Percentiles rank a stretch among this genome's conserved stretches.
Evolutionary conservation across 2,329 filamentous ascomycete genomes (phyloP).

Genomic region (Coleophoma crateriformis): DNA sequence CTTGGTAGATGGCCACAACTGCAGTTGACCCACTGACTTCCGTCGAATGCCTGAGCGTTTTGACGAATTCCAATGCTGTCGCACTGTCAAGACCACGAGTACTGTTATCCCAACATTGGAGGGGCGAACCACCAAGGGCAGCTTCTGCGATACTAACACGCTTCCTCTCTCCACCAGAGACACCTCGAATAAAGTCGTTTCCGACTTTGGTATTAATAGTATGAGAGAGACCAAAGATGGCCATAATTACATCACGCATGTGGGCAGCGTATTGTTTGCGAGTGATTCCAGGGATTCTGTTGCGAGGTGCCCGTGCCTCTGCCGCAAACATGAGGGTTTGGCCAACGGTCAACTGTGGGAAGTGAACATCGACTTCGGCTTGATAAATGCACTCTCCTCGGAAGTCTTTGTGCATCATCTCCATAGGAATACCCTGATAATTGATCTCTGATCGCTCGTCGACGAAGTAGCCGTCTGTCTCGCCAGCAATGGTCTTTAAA

Average conservation of each 20-base stretch:
- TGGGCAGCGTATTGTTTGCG: constrained; percentile 48
- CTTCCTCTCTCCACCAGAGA: constrained; percentile 69
- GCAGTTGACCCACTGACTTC: constrained; percentile 59
- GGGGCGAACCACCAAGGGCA: constrained; percentile 49
- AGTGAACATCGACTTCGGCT: constrained; percentile 70
- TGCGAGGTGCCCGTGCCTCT: constrained; percentile 60
- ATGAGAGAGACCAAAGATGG: constrained; percentile 68
- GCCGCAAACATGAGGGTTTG: constrained; percentile 71
- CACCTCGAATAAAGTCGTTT: constrained; percentile 67
- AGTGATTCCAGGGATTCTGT: constrained; percentile 56
- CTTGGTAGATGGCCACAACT: constrained; percentile 67
- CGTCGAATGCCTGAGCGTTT: constrained; percentile 58
- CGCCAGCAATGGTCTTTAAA: constrained; percentile 49
- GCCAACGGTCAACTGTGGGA: constrained; percentile 70
- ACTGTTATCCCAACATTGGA: constrained; percentile 73
- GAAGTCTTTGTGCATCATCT: constrained; percentile 52
- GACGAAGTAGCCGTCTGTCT: constrained; percentile 51
- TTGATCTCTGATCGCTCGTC: constrained; percentile 46
- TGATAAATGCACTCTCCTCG: constrained; percentile 68
- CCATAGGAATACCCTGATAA: constrained; percentile 50
- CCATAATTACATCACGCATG: constrained; percentile 53
- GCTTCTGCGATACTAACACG: constrained; percentile 80
- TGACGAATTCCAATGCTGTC: constrained; percentile 68
- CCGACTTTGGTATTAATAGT: constrained; percentile 70
- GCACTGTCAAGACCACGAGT: constrained; percentile 70